Evolutionary conservation across 495 filamentous ascomycete species (phyloP).

Genomic region (Aspergillus avenaceus): DNA sequence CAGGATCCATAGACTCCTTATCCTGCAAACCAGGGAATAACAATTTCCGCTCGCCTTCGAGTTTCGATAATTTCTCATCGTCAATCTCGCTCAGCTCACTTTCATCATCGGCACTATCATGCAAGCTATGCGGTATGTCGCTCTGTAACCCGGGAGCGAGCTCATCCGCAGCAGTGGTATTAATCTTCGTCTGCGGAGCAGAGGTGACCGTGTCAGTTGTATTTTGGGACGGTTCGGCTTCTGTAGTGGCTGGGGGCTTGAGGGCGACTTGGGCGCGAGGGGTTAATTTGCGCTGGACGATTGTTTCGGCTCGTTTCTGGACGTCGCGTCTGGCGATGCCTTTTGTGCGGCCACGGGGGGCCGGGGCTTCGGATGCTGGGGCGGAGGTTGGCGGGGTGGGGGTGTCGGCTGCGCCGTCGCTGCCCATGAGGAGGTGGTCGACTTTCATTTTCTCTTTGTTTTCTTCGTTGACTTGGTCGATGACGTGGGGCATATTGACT

Average conservation of each 20-base stretch:
- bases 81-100: constrained; percentile 73
- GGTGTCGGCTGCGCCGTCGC: constrained; percentile 32
- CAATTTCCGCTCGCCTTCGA: constrained; percentile 25
- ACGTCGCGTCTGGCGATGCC: constrained; percentile 63
- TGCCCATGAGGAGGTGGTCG: constrained; percentile 49
- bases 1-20: constrained; percentile 19
- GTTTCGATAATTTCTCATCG: constrained; percentile 44
- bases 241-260: constrained; percentile 22
- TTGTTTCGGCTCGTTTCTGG: constrained; percentile 57
- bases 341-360: constrained; percentile 49
- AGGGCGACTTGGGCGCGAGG: constrained; percentile 28
- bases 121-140: constrained; percentile 55
- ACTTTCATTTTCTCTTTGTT: constrained; percentile 56
- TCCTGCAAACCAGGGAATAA: constrained; percentile 37
- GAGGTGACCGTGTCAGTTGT: constrained; percentile 6
- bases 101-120: constrained; percentile 77
- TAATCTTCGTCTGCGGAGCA: constrained; percentile 15
- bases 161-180: constrained; percentile 10
- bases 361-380: constrained; percentile 37
- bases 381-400: constrained; percentile 32
- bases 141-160: constrained; percentile 24
- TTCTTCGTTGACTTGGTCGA: constrained; percentile 47
- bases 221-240: constrained; percentile 18
- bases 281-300: constrained; percentile 41
- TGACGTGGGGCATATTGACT: constrained; percentile 42